phyloP scores from a whole-genome alignment of 192 early-diverging fungal genomes.

The Chytriomyces sp. region DNA sequence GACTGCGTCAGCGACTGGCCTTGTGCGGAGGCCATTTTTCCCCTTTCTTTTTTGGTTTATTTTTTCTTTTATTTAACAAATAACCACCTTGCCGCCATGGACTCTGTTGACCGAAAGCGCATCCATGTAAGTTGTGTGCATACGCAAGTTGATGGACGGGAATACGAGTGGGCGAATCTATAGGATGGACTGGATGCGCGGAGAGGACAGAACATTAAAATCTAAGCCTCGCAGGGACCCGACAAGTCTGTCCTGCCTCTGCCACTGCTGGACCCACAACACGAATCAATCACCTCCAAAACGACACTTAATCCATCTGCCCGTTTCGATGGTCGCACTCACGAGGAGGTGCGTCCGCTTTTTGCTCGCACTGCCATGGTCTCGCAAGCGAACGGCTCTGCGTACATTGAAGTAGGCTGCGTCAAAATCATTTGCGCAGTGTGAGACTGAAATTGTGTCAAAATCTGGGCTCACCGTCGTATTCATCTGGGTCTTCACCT shows the following conservation, averaged over 20 bases:
- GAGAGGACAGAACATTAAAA: too few relatives aligned
- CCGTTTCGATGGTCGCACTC: slow-evolving; percentile 37
- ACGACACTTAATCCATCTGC: background rate
- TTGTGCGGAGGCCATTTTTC: background rate
- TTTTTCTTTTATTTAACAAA: background rate
- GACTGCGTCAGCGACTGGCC: background rate
- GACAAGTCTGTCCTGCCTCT: slow-evolving; percentile 52
- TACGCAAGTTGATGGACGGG: too few relatives aligned
- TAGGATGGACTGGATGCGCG: too few relatives aligned
- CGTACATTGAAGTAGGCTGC: slow-evolving; percentile 69
- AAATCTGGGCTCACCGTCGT: background rate
- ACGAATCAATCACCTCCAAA: slow-evolving; percentile 26
- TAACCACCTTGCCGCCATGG: background rate
- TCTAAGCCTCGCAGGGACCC: slow-evolving; percentile 40
- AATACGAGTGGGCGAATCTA: too few relatives aligned
- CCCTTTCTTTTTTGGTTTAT: background rate
- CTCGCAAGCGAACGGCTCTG: slow-evolving; percentile 75
- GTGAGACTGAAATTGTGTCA: slow-evolving; percentile 50
- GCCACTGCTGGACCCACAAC: slow-evolving; percentile 18
- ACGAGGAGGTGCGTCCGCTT: slow-evolving; percentile 48
- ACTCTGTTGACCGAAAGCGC: slow-evolving; percentile 29
- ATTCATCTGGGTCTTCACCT: background rate
- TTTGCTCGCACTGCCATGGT: slow-evolving; percentile 74
- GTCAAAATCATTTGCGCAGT: slow-evolving; percentile 80
- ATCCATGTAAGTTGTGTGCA: slow-evolving; percentile 1